Conservation (phyloP, 1,139 yeast genomes). For the Pichia sp. region DNA sequence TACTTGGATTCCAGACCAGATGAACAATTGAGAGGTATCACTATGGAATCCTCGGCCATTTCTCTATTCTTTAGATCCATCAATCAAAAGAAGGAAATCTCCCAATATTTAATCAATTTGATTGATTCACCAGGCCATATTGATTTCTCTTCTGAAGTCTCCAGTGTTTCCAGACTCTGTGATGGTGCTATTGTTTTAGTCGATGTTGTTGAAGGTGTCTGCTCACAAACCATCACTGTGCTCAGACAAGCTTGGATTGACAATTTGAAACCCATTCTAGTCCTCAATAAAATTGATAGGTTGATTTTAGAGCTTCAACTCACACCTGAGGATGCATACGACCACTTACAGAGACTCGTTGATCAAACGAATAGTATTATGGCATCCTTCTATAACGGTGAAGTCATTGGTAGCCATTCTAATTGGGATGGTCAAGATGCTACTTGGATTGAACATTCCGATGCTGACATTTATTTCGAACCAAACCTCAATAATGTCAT, state of each 20-base stretch:
- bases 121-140: constrained; percentile 99
- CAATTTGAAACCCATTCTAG: constrained; percentile 78
- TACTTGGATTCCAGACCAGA: constrained; percentile 92
- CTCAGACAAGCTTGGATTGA: constrained; percentile 96
- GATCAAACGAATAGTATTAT: constrained; percentile 95
- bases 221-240: constrained; percentile 94
- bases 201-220: constrained; percentile 97
- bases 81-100: constrained; percentile 40
- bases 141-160: constrained; percentile 93
- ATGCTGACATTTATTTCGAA: constrained; percentile 77
- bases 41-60: constrained; percentile 95
- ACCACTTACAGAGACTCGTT: constrained; percentile 66
- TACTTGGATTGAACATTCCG: constrained; percentile 69
- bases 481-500: constrained; percentile 90
- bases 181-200: constrained; percentile 95
- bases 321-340: constrained; percentile 79
- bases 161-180: constrained; percentile 90
- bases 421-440: constrained; percentile 46
- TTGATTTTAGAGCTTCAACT: constrained; percentile 74
- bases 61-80: constrained; percentile 73
- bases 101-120: constrained; percentile 80
- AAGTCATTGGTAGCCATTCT: constrained; percentile 85
- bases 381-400: constrained; percentile 91
- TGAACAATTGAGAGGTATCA: constrained; percentile 92
- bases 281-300: constrained; percentile 90